Conservation (phyloP, 106 monocot species). For the Acorus calamus region DNA sequence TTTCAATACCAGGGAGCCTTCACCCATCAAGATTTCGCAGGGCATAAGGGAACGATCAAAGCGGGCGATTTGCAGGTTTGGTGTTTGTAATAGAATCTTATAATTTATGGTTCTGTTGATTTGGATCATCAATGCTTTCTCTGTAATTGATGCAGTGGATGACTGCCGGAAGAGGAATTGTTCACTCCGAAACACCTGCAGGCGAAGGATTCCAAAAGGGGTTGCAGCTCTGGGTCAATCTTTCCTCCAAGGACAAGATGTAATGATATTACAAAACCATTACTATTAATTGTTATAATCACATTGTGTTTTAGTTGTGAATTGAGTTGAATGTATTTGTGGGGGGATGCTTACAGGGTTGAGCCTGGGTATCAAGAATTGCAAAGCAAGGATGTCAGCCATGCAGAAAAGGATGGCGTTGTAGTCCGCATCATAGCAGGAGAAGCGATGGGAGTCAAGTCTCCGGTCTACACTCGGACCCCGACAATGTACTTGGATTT, state of each 20-base stretch:
- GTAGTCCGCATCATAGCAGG: constrained; percentile 76
- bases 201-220: constrained; percentile 46
- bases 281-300: too few relatives aligned
- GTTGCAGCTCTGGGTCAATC: constrained; percentile 89
- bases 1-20: constrained; percentile 42
- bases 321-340: too few relatives aligned
- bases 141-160: constrained; percentile 47
- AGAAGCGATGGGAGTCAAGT: constrained; percentile 67
- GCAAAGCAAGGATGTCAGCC: constrained; percentile 61
- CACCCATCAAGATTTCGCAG: constrained; percentile 68
- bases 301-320: too few relatives aligned
- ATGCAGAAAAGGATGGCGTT: constrained; percentile 60
- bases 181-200: constrained; percentile 79
- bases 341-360: constrained; percentile 30
- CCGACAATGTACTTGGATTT: constrained; percentile 95
- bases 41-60: constrained; percentile 63
- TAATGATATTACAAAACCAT: constrained; percentile 5
- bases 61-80: constrained; percentile 70
- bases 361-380: constrained; percentile 87
- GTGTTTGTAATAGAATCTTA: neutral
- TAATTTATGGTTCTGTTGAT: neutral
- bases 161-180: constrained; percentile 78
- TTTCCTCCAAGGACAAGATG: constrained; percentile 87
- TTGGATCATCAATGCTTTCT: too few relatives aligned
- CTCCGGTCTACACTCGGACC: constrained; percentile 85